Base-by-base conservation (phyloP, 2,329 filamentous ascomycete genomes). In the Dactylellina cionopaga region DNA sequence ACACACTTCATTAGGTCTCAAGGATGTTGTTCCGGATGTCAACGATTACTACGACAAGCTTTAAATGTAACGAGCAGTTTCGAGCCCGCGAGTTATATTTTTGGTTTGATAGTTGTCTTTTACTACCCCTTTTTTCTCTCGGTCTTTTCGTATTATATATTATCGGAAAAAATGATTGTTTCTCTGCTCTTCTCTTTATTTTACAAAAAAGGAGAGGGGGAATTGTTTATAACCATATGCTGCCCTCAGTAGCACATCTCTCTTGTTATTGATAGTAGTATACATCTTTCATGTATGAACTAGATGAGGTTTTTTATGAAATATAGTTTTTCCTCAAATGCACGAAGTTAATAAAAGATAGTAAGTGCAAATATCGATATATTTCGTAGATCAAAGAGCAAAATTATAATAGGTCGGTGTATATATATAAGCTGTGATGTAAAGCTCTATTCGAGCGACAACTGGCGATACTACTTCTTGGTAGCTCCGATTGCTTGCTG, bases 31-130 rank as follows among this genome's bases (percentile, higher is more conserved):
- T 81, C 86, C 83, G 76, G 76, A 49, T 54, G 27, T 63, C 77
- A 77, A 79, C 79, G 80, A 96, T 91, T 96, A 96, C 90, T 96
- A 96, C 85, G 92, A 97, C 90, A 97, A 97, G 90, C 89, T 97
- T 86, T 97, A 96, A 87, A 82, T 80, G 22, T 52, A 41, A 56
- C 10, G 25, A 29, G 43, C 29, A 29, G 64, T 35, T 39, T 62
- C 13, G n/a, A 15, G 19, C 15, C 17, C 60, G 15, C 37, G n/a
- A 19, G 19, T 62, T 51, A 60, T 51, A 60, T 74, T 70, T 37
- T 31, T 60, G 41, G 49, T 51, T 37, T 62, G 6, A 10, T 17
- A 15, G 10, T 22, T 55, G 9, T 29, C 62, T 43, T 66, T 73
- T 51, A 43, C 52, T 69, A 64, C 63, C 39, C 59, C 62, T 54